Conservation (phyloP, 2,329 filamentous ascomycete species). For the Colletotrichum spinosum region DNA sequence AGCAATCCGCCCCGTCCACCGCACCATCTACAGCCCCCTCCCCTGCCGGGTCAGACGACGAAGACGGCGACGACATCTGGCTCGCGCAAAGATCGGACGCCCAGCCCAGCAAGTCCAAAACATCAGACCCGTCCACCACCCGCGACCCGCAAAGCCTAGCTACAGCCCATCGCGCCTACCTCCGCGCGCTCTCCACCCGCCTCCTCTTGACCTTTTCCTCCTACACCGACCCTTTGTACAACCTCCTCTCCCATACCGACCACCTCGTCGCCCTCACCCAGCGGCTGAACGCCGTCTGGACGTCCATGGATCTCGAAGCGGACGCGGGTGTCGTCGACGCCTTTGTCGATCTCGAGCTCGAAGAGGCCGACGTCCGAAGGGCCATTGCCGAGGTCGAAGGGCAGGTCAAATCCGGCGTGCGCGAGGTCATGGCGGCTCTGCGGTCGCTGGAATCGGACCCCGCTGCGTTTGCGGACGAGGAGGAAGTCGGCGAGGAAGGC, state of each 20-base stretch:
- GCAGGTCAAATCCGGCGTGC: constrained; percentile 75
- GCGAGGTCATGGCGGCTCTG: constrained; percentile 71
- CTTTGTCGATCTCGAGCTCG: constrained; percentile 76
- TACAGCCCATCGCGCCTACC: constrained; percentile 81
- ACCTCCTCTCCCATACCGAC: constrained; percentile 80
- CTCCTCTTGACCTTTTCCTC: constrained; percentile 73
- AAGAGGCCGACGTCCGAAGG: constrained; percentile 75
- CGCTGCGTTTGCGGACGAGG: constrained; percentile 58
- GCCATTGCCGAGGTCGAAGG: constrained; percentile 74
- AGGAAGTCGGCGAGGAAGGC: constrained; percentile 45
- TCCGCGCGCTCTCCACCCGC: constrained; percentile 73
- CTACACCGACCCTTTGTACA: constrained; percentile 75
- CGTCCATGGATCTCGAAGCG: constrained; percentile 81
- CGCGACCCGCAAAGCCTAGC: constrained; percentile 90
- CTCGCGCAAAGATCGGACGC: constrained; percentile 43
- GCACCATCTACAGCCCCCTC: constrained; percentile 12
- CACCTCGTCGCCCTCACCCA: constrained; percentile 82
- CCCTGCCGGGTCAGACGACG: constrained; percentile 3
- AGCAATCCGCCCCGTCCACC: neutral
- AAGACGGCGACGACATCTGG: constrained; percentile 54
- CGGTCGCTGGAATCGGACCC: constrained; percentile 58
- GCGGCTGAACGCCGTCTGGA: constrained; percentile 81
- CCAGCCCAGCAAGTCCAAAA: constrained; percentile 30
- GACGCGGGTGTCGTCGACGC: constrained; percentile 86
- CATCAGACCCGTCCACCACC: constrained; percentile 45